A percentile compares a stretch with the other conserved stretches of the same genome.
Evolutionary conservation across 306 rosid genomes (phyloP).

Genomic region (Prunus mira): DNA sequence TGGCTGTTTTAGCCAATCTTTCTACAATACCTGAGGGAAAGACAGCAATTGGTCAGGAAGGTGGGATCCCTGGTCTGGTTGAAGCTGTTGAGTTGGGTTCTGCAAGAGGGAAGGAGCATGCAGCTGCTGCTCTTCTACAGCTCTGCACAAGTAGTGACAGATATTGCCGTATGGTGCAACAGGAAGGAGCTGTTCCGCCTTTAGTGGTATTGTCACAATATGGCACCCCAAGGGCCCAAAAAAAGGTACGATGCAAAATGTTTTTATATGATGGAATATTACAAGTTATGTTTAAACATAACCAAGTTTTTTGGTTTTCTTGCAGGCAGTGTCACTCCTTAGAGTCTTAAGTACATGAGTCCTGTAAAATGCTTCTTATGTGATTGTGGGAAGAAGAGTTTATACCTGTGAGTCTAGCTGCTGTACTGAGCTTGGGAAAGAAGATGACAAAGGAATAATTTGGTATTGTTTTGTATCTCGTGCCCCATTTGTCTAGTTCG

Average conservation of each 20-base stretch:
- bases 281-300: too few species aligned
- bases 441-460: too few species aligned
- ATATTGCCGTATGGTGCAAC: constrained; percentile 59
- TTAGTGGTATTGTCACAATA: constrained; percentile 69
- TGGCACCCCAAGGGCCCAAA: constrained; percentile 88
- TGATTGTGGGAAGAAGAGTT: too few species aligned
- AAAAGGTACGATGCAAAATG: constrained; percentile 45
- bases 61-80: constrained; percentile 76
- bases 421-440: too few species aligned
- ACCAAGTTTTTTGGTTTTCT: constrained; percentile 23
- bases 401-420: too few species aligned
- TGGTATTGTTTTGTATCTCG: too few species aligned
- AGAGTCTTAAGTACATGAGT: constrained; percentile 27
- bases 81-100: constrained; percentile 94
- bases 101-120: constrained; percentile 83
- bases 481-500: too few species aligned
- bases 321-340: constrained; percentile 82
- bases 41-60: constrained; percentile 55
- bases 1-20: constrained; percentile 80
- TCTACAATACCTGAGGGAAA: constrained; percentile 80
- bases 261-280: too few species aligned
- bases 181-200: constrained; percentile 86
- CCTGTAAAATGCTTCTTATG: not conserved
- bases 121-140: constrained; percentile 83
- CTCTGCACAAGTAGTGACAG: constrained; percentile 51